A percentile compares a stretch with the other conserved stretches of the same genome.
phyloP scores from a whole-genome alignment of 495 filamentous ascomycete genomes.

The Neurospora pannonica region DNA sequence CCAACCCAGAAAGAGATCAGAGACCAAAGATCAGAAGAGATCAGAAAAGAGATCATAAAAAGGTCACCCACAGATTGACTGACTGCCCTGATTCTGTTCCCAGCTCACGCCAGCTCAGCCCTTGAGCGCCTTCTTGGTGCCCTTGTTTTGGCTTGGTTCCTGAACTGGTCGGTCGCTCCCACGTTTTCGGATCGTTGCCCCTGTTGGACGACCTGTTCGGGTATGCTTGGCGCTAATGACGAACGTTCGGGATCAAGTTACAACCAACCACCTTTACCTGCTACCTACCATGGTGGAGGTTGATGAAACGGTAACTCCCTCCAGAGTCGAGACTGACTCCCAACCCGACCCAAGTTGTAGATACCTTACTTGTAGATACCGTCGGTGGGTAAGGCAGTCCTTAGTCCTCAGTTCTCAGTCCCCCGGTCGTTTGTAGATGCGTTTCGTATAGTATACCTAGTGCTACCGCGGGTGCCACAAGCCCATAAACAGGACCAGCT shows the following conservation, averaged over 20 bases:
- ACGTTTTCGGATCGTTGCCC: background rate
- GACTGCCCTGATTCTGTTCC: background rate
- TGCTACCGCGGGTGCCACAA: background rate
- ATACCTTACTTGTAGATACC: no score
- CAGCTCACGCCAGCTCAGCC: background rate
- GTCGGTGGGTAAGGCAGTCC: background rate
- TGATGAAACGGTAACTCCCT: background rate
- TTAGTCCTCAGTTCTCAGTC: background rate
- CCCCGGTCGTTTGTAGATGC: background rate
- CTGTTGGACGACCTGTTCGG: background rate
- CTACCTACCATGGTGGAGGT: no score
- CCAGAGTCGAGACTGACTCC: no score
- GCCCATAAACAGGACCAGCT: background rate
- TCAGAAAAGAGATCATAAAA: background rate
- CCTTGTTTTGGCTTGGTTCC: background rate
- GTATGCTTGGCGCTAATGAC: background rate
- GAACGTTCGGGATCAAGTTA: background rate
- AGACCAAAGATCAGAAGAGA: background rate
- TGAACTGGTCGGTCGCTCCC: background rate
- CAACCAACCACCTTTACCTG: no score
- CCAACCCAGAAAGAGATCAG: no score
- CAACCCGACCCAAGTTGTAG: no score
- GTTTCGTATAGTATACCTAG: background rate
- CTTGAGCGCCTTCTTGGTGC: background rate
- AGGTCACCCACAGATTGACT: background rate